Conservation (phyloP, 352 stramenopile species). For the Halophytophthora polymorphica region DNA sequence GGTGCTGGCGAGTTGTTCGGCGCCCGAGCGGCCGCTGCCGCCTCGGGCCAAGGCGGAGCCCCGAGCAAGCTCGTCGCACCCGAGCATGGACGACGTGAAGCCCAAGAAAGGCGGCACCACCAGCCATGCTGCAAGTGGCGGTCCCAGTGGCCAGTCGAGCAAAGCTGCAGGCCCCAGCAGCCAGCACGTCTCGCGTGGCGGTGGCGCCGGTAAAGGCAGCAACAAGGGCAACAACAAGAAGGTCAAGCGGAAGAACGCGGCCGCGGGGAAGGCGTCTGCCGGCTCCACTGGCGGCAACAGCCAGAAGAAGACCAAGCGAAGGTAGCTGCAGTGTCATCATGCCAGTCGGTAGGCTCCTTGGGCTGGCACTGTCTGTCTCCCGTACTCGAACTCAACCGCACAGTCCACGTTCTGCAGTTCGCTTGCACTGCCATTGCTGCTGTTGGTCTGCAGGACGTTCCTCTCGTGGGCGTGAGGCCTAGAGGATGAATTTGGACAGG, state of each 20-base stretch:
- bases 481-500: constrained; percentile 98
- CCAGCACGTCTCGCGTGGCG: not conserved
- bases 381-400: not conserved
- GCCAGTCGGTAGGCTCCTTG: not conserved
- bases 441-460: too few relatives aligned
- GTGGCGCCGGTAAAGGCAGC: too few relatives aligned
- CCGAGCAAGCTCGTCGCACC: not conserved
- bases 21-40: constrained; percentile 44
- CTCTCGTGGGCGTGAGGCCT: too few relatives aligned
- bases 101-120: constrained; percentile 6
- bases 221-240: constrained; percentile 20
- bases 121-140: not conserved
- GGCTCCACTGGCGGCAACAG: not conserved
- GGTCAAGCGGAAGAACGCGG: constrained; percentile 26
- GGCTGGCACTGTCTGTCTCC: not conserved
- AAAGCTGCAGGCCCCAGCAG: not conserved
- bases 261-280: not conserved
- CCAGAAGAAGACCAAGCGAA: constrained; percentile 7
- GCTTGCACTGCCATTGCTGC: too few relatives aligned
- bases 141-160: not conserved
- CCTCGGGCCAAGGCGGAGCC: constrained; percentile 14
- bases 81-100: constrained; percentile 8
- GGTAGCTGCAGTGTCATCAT: not conserved
- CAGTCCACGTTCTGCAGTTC: not conserved
- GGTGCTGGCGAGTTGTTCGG: constrained; percentile 73